Evolutionary conservation across 2,329 filamentous ascomycete genomes (phyloP).

Genomic region (Orbilia brochopaga): DNA sequence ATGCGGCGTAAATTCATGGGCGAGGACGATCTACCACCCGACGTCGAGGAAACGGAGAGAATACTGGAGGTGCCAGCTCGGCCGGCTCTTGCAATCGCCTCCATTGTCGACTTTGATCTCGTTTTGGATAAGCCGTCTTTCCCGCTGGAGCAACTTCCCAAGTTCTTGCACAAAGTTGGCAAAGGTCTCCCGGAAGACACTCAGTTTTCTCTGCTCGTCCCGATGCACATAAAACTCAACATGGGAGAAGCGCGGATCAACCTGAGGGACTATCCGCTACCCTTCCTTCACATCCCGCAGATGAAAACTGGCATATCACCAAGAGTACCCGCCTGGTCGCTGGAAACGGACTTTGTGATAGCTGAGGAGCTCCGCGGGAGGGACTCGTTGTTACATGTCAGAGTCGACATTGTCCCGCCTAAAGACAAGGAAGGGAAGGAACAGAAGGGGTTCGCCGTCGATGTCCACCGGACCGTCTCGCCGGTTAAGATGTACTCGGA

Average conservation of each 20-base stretch:
- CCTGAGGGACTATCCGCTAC: constrained; percentile 90
- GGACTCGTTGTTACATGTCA: constrained; percentile 78
- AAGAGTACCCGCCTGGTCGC: constrained; percentile 77
- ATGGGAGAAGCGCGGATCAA: constrained; percentile 89
- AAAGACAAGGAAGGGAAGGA: constrained; percentile 63
- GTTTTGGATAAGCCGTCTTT: constrained; percentile 92
- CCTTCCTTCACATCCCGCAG: constrained; percentile 85
- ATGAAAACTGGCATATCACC: constrained; percentile 80
- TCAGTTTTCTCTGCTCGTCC: constrained; percentile 85
- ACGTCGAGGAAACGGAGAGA: constrained; percentile 79
- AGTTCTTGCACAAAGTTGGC: constrained; percentile 86
- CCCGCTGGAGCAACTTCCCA: constrained; percentile 76
- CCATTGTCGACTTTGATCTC: constrained; percentile 84
- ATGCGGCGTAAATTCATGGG: constrained; percentile 82
- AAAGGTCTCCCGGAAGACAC: constrained; percentile 95
- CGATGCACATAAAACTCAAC: constrained; percentile 84
- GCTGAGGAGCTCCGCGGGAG: constrained; percentile 87
- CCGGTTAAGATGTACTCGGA: constrained; percentile 97
- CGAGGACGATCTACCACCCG: constrained; percentile 77
- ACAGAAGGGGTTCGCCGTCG: constrained; percentile 75
- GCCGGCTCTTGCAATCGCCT: constrained; percentile 78
- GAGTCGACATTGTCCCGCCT: constrained; percentile 82
- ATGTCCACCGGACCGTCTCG: constrained; percentile 87
- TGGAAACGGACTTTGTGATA: constrained; percentile 91
- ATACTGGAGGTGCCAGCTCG: constrained; percentile 85